These are phyloP conservation scores for Apiospora hydei DNA, from an alignment of 2,329 filamentous ascomycete genomes.

Conservation along the genomic window DNA sequence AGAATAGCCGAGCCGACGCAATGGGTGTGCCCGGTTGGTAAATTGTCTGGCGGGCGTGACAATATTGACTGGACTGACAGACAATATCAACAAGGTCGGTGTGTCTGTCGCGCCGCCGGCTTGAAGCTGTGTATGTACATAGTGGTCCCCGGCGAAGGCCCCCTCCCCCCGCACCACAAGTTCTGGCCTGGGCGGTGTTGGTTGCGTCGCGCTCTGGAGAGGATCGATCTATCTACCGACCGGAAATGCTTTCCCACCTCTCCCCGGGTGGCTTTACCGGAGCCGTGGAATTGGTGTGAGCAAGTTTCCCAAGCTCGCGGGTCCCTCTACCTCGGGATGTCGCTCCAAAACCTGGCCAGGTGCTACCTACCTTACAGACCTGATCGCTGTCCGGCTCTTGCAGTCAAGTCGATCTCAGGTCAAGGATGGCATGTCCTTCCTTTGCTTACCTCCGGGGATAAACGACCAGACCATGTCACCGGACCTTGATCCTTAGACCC, in stretches of 20 bases:
- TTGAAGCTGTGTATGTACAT: too few species aligned
- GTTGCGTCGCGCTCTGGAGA: not conserved
- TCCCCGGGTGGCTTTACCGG: not conserved
- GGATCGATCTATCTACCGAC: slow-evolving; percentile 8
- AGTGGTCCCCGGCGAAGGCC: too few species aligned
- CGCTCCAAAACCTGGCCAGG: not conserved
- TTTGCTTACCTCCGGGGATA: not conserved
- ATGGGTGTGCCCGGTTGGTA: not conserved
- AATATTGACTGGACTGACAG: not conserved
- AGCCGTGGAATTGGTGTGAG: not conserved
- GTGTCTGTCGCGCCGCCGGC: not conserved
- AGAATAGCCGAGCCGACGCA: not conserved
- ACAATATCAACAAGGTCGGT: not conserved
- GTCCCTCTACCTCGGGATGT: slow-evolving; percentile 7
- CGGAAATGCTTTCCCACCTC: not conserved
- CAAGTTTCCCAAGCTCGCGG: slow-evolving; percentile 2
- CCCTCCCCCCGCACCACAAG: too few species aligned
- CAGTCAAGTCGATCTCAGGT: slow-evolving; percentile 3
- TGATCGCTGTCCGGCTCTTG: slow-evolving; percentile 7
- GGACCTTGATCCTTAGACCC: not conserved
- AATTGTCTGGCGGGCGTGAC: not conserved
- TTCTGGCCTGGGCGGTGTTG: not conserved
- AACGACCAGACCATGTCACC: not conserved
- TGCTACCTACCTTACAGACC: not conserved
- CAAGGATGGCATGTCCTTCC: not conserved